Evolutionary conservation across 2,329 filamentous ascomycete genomes (phyloP), one percentile per base, ranked within the genome.

Genomic region (Xylariaceae sp.): DNA sequence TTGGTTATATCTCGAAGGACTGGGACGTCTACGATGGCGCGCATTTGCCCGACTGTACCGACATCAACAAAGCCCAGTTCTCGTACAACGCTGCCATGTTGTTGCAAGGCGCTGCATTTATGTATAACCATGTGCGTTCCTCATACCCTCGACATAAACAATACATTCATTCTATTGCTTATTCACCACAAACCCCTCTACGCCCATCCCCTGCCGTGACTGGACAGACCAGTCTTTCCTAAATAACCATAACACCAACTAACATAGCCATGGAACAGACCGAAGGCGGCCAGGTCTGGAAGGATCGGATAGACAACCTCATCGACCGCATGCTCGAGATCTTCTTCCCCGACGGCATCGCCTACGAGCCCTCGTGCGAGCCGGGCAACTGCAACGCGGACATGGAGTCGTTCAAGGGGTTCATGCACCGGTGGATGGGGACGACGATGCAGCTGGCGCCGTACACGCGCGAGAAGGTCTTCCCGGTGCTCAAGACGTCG

Each of bases 341-440:
- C 57, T 85, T 85, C 72, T 85, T 84, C 73, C 77, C 77, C 42
- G 72, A 83, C 14, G 79, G 79, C 42, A 77, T 88, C 62, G 85
- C 89, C 64, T 84, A 76, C 53, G 90, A 93, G 71, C 73, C 83
- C 2, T 77, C 85, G 12, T 93, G 90, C 74, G 89, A 91, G 63
- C 74, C 79, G 2, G 73, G 68, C 20, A 80, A 75, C 19, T 93
- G 90, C 76, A 87, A 87, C 55, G 79, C 82, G 46, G 90, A 93
- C 65, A 89, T 91, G 78, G 73, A 84, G 57, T 84, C 84, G 1
- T 92, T 89, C 81, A 90, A 90, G 73, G 88, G 87, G 40, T 86
- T 87, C 55, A 76, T 90, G 18, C 80, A 85, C 63, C 81, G 86
- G 41, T 89, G 87, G 85, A 76, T 91, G 63, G 78, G 83, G 3